Base-by-base conservation (phyloP, 768 basidiomycete genomes). In the Suillus lakei region DNA sequence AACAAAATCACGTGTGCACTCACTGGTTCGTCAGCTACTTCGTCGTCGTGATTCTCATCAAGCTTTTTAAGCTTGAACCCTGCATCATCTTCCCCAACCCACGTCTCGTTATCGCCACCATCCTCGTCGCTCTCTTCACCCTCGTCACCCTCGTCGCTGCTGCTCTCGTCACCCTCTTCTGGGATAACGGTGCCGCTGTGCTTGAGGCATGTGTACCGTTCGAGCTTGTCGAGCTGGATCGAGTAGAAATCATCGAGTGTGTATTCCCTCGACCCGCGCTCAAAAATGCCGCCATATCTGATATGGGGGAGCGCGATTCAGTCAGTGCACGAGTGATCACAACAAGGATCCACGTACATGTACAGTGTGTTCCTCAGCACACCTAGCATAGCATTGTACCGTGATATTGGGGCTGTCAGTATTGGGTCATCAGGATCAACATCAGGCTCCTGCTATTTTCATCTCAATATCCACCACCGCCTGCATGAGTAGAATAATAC, bases 331-430 rank as follows among this genome's bases (percentile, higher is more conserved):
- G 53, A 50, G 6, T 2, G 10, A 13, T 26, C 6, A 54, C 5
- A 10, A 41, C 18, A 32, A 59, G 12, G 2, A 50, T 44, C 64
- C 28, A 78, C 92, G 23, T 64, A 93, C 92, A 96, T 89, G 77
- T 92, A 96, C 1, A 97, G 80, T 0, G 91, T 94, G 73, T 95
- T 96, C 26, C 88, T 85, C 50, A 94, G 81, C 8, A 96, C 88
- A 0, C 93, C 88, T 8, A 96, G 81, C 94, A 97, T 96, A 5
- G 93, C 85, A 70, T 96, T 97, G 76, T 96, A 96, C 9, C 93
- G 83, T 1, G 88, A 83, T 21, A 90, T 80, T 0, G 95, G 96
- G 1, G 80, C 77, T 0, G 90, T 88, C 66, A 83, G 72, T 43
- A 80, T 77, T 0, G 92, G 90, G 71, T 94, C 92, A 61, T 92